Percentiles rank a stretch among this genome's conserved stretches.
These are phyloP conservation scores for Excoecaria agallocha DNA, from an alignment of 345 rosid genomes.

Conservation along the genomic window DNA sequence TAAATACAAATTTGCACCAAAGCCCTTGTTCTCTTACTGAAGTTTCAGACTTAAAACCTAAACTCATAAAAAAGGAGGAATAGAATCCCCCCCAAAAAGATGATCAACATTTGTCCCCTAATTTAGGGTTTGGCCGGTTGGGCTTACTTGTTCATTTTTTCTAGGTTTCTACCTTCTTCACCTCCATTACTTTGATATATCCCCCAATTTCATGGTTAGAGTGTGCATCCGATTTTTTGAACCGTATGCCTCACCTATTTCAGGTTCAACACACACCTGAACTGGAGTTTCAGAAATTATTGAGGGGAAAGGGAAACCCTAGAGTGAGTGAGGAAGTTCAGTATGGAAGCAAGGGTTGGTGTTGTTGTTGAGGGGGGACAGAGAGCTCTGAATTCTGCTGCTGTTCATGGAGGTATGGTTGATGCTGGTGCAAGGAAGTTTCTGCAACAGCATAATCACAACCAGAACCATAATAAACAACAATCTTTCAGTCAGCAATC, in stretches of 20 bases:
- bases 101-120: background rate
- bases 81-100: background rate
- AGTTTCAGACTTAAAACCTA: no score
- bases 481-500: constrained; percentile 44
- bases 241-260: background rate
- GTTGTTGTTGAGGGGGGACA: constrained; percentile 73
- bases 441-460: constrained; percentile 41
- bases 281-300: background rate
- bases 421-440: constrained; percentile 65
- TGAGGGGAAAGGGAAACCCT: background rate
- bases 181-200: background rate
- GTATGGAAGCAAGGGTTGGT: constrained; percentile 79
- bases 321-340: constrained; percentile 19
- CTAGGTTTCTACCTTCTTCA: background rate
- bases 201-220: background rate
- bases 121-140: constrained; percentile 5
- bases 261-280: background rate
- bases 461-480: constrained; percentile 7
- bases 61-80: no score
- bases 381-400: constrained; percentile 55
- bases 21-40: no score
- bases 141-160: background rate
- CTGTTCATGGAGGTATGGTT: constrained; percentile 47
- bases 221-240: background rate
- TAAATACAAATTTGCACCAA: no score